A percentile compares a stretch with the other conserved stretches of the same genome.
These are phyloP conservation scores for Pseudohalonectria lignicola DNA, from an alignment of 2,329 filamentous ascomycete species.

Conservation along the genomic window DNA sequence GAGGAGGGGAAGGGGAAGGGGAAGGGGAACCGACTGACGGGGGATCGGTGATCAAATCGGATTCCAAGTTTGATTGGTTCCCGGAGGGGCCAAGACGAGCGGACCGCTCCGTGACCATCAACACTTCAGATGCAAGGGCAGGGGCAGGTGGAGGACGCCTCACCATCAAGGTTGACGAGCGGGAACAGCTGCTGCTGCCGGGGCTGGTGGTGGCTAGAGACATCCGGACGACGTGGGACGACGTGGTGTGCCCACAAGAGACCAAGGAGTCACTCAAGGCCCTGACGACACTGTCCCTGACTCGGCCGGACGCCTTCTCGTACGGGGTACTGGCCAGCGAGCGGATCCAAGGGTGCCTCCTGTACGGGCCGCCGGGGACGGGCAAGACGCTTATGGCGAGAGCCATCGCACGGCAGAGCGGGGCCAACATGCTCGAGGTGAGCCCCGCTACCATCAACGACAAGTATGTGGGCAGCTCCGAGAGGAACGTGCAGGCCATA, in stretches of 20 bases:
- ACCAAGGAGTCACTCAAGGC: constrained; percentile 83
- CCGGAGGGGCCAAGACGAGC: too few relatives aligned
- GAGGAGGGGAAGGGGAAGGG: too few relatives aligned
- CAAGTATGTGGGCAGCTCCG: constrained; percentile 91
- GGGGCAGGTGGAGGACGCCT: too few relatives aligned
- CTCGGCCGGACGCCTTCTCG: constrained; percentile 86
- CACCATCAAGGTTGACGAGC: too few relatives aligned
- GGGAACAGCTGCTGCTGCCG: constrained; percentile 73
- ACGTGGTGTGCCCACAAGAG: constrained; percentile 72
- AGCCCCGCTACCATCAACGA: constrained; percentile 88
- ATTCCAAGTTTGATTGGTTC: too few relatives aligned
- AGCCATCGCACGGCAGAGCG: constrained; percentile 57
- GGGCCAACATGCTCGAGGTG: constrained; percentile 71
- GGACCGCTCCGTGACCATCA: too few relatives aligned
- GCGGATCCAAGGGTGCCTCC: constrained; percentile 76
- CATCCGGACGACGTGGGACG: constrained; percentile 76
- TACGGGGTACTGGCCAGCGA: constrained; percentile 90
- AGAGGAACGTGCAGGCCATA: constrained; percentile 90
- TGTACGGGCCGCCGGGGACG: constrained; percentile 81
- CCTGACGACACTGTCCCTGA: constrained; percentile 75
- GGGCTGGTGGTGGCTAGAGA: constrained; percentile 74
- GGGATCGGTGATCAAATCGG: too few relatives aligned
- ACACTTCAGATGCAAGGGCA: too few relatives aligned
- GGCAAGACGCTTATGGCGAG: constrained; percentile 62
- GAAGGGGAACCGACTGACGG: too few relatives aligned